phyloP scores from a whole-genome alignment of 2,329 filamentous ascomycete species.

The Blumeria hordei region DNA sequence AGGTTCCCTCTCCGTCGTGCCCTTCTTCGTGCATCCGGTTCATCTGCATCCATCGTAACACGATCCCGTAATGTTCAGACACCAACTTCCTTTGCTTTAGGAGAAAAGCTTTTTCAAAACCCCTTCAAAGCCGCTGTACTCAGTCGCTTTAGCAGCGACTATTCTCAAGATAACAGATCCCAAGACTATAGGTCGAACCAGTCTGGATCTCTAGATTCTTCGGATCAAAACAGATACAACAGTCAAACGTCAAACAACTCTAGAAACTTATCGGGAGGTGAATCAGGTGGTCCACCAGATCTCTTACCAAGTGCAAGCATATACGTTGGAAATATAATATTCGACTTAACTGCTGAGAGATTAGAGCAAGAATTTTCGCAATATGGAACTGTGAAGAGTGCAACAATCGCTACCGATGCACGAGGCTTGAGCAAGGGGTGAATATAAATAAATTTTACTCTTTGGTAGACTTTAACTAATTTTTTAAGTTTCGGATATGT shows the following conservation, averaged over 20 bases:
- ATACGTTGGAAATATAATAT: constrained; percentile 48
- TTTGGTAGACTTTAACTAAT: background rate
- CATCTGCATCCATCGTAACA: constrained; percentile 20
- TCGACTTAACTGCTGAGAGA: constrained; percentile 36
- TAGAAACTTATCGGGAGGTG: background rate
- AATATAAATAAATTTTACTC: constrained; percentile 8
- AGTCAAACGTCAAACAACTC: too few relatives aligned
- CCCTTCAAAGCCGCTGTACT: constrained; percentile 18
- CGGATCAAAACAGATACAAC: background rate
- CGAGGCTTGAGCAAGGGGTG: constrained; percentile 47
- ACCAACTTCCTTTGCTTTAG: constrained; percentile 15
- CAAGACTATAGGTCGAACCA: too few relatives aligned
- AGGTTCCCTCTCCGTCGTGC: constrained; percentile 25
- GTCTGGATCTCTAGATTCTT: too few relatives aligned
- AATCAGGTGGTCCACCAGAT: background rate
- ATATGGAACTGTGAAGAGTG: constrained; percentile 28
- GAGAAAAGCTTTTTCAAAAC: constrained; percentile 13
- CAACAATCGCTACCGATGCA: constrained; percentile 32
- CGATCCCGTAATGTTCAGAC: constrained; percentile 19
- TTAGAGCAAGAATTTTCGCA: constrained; percentile 31
- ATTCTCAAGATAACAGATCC: constrained; percentile 6
- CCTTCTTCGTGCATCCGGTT: constrained; percentile 29
- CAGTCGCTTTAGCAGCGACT: constrained; percentile 24
- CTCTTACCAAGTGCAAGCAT: constrained; percentile 15
- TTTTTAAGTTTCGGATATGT: constrained; percentile 38